Conservation (phyloP, 345 rosid species). For the Salix viminalis region DNA sequence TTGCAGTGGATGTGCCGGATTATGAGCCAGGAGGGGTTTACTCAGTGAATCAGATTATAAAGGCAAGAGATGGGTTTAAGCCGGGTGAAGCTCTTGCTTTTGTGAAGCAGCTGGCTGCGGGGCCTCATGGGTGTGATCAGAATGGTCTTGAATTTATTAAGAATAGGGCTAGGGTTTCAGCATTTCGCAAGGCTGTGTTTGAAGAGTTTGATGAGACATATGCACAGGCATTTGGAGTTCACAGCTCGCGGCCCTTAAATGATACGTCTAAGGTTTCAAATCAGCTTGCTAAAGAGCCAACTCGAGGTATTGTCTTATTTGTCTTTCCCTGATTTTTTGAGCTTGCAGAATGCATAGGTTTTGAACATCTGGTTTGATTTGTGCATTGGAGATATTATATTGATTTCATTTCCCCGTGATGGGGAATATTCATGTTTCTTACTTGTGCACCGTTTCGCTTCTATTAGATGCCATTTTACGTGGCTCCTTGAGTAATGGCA, state of each 20-base stretch:
- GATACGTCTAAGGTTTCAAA: constrained; percentile 25
- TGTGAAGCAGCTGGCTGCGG: constrained; percentile 61
- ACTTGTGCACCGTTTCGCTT: not conserved
- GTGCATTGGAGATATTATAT: not conserved
- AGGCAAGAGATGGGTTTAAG: constrained; percentile 60
- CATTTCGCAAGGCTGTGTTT: constrained; percentile 76
- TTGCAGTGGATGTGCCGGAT: constrained; percentile 84
- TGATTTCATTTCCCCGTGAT: not conserved
- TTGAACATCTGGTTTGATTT: not conserved
- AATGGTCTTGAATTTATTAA: constrained; percentile 44
- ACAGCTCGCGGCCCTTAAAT: constrained; percentile 34
- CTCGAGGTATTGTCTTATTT: constrained; percentile 47
- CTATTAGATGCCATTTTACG: not conserved
- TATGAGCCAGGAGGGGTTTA: constrained; percentile 71
- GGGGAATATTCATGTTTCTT: not conserved
- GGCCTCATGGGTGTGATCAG: constrained; percentile 43
- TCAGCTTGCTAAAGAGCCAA: constrained; percentile 46
- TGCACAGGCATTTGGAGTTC: constrained; percentile 95
- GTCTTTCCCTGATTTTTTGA: constrained; percentile 9
- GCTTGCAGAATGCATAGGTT: not conserved
- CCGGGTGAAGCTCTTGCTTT: constrained; percentile 55
- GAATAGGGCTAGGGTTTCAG: constrained; percentile 58
- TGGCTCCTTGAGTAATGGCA: not conserved
- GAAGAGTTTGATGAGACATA: constrained; percentile 99
- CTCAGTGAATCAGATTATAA: constrained; percentile 64